Evolutionary conservation across 2,329 filamentous ascomycete species (phyloP), one percentile per base, ranked within the genome.

Genomic region (Ceratocystis lukuohia): DNA sequence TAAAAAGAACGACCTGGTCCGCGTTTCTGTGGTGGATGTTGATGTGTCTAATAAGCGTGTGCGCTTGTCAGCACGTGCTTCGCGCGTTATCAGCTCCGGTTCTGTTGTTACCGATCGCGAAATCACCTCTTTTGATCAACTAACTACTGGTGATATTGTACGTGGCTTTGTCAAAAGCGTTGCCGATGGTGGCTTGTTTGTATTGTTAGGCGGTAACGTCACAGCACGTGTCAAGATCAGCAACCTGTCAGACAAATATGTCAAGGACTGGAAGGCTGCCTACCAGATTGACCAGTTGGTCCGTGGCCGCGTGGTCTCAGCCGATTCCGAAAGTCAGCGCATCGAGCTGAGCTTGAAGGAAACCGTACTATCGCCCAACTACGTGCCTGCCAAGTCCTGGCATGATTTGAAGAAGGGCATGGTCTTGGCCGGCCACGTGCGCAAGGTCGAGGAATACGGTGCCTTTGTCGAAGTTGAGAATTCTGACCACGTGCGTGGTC

Each of bases 221-320:
- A 89, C 88, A 62, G 92, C 87, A 0, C 88, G 92, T 72, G 88
- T 96, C 61, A 88, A 89, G 70, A 87, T 97, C 65, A 84, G 88
- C 8, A 92, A 97, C 74, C 81, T 99, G 15, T 96, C 92, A 0
- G 94, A 99, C 74, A 83, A 84, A 6, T 99, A 87, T 74, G 78
- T 99, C 71, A 97, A 97, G 76, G 90, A 97, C 69, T 99, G 94
- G 94, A 95, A 96, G 77, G 84, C 89, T 45, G 80, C 87, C 57
- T 96, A 93, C 77, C 86, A 94, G 71, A 78, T 93, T 61, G 91
- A 96, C 72, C 91, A 97, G 75, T 81, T 99, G 5, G 91, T 99
- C 65, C 91, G 88, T 75, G 94, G 91, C 64, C 90, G 93, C 70
- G 81, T 99, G 68, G 84, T 88, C 61, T 79, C 85, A 2, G 83